phyloP scores from a whole-genome alignment of 2,329 filamentous ascomycete species.

The Cytospora paraplurivora region DNA sequence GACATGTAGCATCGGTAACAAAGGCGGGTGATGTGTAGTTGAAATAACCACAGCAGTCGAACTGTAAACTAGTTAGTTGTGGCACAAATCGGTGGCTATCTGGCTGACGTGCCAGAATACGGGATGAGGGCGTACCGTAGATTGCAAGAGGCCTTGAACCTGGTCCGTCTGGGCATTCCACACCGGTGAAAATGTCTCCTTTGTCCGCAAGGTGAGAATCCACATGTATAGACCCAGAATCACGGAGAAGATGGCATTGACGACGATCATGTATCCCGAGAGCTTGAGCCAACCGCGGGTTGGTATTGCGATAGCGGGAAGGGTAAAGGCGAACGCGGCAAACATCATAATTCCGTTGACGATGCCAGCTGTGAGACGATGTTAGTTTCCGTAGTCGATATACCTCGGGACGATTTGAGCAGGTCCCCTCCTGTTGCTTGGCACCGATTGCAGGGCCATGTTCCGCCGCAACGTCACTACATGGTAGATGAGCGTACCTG shows the following conservation, averaged over 20 bases:
- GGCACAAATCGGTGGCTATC: neutral
- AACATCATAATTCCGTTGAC: constrained; percentile 74
- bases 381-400: neutral
- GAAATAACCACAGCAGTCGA: constrained; percentile 78
- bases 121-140: constrained; percentile 53
- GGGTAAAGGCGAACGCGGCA: constrained; percentile 66
- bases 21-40: constrained; percentile 74
- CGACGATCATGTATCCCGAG: constrained; percentile 64
- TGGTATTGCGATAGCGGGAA: constrained; percentile 71
- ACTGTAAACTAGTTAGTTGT: constrained; percentile 50
- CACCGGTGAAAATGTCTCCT: constrained; percentile 60
- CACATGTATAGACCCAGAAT: constrained; percentile 68
- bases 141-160: constrained; percentile 71
- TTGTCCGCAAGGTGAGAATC: constrained; percentile 72
- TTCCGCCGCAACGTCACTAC: neutral
- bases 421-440: neutral
- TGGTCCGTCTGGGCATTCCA: constrained; percentile 60
- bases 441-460: neutral
- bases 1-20: constrained; percentile 67
- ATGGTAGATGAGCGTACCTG: constrained; percentile 38
- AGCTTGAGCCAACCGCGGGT: constrained; percentile 70
- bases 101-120: neutral
- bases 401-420: neutral
- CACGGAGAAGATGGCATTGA: constrained; percentile 65
- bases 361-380: constrained; percentile 57